Conservation (phyloP, 768 basidiomycete species). For the Glaciozyma martinii region DNA sequence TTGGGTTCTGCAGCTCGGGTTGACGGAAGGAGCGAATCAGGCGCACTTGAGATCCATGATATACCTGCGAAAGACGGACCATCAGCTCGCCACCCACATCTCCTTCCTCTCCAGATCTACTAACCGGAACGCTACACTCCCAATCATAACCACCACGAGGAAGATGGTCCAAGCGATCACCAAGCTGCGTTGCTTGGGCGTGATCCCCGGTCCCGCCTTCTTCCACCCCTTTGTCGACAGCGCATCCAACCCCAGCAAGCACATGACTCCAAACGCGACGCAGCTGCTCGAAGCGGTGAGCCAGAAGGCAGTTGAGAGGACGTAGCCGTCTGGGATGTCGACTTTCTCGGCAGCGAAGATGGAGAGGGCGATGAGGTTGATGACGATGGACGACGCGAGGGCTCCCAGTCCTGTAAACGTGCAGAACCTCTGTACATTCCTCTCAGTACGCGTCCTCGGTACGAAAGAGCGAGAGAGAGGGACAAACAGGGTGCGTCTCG, state of each 20-base stretch:
- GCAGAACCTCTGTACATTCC: conserved; percentile 12
- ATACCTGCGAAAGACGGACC: background rate
- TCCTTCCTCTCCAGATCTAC: background rate
- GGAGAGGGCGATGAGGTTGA: conserved; percentile 8
- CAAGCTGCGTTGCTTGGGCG: conserved; percentile 2
- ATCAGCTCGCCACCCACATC: background rate
- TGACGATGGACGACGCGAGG: conserved; percentile 2
- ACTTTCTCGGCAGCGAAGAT: conserved; percentile 7
- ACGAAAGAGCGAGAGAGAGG: too few relatives aligned
- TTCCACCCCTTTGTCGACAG: conserved; percentile 6
- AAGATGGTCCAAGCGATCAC: conserved; percentile 13
- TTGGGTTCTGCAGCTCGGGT: too few relatives aligned
- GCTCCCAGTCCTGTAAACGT: background rate
- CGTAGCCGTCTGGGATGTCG: conserved; percentile 8
- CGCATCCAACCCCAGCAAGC: conserved; percentile 2
- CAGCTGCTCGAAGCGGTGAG: conserved; percentile 8
- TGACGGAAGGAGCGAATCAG: too few relatives aligned
- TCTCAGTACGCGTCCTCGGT: too few relatives aligned
- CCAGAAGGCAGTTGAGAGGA: conserved; percentile 22
- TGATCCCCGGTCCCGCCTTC: conserved; percentile 3
- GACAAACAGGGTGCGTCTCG: too few relatives aligned
- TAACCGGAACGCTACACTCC: background rate
- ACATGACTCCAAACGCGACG: conserved; percentile 2
- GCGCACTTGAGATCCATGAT: background rate
- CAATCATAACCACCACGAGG: background rate